Base-by-base conservation (phyloP, 2,329 filamentous ascomycete genomes). In the Sporothrix euskadiensis region DNA sequence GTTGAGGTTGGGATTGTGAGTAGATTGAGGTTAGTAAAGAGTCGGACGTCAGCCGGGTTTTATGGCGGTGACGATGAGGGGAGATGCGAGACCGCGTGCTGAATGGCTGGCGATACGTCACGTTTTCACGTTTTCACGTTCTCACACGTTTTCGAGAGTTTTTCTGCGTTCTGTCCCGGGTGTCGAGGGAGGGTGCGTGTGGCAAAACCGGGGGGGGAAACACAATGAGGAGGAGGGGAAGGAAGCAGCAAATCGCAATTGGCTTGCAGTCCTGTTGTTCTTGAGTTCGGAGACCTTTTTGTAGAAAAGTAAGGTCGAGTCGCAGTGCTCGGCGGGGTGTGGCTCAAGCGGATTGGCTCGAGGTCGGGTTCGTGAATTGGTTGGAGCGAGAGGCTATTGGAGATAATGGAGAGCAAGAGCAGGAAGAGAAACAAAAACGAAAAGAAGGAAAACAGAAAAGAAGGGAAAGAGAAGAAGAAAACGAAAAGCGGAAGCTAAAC, bases 401-500 rank as follows among this genome's bases (percentile, higher is more conserved):
- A 35, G 32, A 35, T 30, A 6, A 52, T 19, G 32, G 35, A 63
- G 8, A 19, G 56, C 4, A 63, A 49, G 22, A 4, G 16, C n/a
- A 19, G 30, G 22, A 59, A 14, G 52, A 47, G 22, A 35, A 19
- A 7, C 49, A 49, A 32, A 57, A 52, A 44, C 8, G 19, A 26
- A 26, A 26, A 26, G 26, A 26, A 2, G 26, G 26, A 26, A 26
- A 26, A 2, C 1, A 26, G 26, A 26, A 56, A 59, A 32, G n/a
- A 22, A 68, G 54, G 26, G 47, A 47, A 30, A 35, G 32, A 30
- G 26, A 59, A 26, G 54, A 57, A 30, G 39, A 39, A 61, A 49
- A 49, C 65, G 68, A 47, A 9, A 49, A 35, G 39, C 44, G 65
- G 44, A 44, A 69, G 71, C 56, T 76, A 75, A 74, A 76, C 74